These are phyloP conservation scores for Trichoderma sp. DNA, from an alignment of 2,329 filamentous ascomycete genomes.

Conservation along the genomic window DNA sequence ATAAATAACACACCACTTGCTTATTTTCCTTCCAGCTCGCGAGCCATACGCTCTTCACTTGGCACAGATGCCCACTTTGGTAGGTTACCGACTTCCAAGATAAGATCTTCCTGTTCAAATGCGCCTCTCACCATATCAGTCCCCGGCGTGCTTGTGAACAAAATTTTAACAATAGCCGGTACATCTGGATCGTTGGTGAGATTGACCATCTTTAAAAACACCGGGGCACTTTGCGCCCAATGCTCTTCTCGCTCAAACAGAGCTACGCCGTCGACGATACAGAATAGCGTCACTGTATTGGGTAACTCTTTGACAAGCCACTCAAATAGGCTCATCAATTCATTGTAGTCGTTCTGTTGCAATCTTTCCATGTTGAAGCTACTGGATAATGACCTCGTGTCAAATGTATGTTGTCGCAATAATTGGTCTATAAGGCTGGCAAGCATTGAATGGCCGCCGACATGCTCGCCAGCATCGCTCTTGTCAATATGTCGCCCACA, in stretches of 20 bases:
- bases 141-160: conserved; percentile 23
- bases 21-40: not conserved
- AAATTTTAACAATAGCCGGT: conserved; percentile 17
- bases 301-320: not conserved
- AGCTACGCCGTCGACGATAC: not conserved
- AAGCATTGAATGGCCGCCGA: conserved; percentile 14
- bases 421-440: conserved; percentile 19
- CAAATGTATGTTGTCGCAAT: conserved; percentile 15
- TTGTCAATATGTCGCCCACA: not conserved
- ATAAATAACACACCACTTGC: too few relatives aligned
- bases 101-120: conserved; percentile 21
- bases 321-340: not conserved
- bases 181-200: not conserved
- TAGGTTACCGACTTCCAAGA: conserved; percentile 21
- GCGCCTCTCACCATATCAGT: conserved; percentile 5
- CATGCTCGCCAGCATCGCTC: not conserved
- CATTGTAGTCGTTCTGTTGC: not conserved
- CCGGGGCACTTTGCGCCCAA: not conserved
- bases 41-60: not conserved
- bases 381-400: not conserved
- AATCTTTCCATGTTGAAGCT: not conserved
- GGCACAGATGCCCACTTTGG: conserved; percentile 12
- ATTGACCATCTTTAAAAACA: not conserved
- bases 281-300: not conserved
- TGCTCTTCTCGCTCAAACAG: not conserved